Evolutionary conservation across 345 rosid species (phyloP), one percentile per base, ranked within the genome.

Genomic region (Euphorbia pulcherrima): DNA sequence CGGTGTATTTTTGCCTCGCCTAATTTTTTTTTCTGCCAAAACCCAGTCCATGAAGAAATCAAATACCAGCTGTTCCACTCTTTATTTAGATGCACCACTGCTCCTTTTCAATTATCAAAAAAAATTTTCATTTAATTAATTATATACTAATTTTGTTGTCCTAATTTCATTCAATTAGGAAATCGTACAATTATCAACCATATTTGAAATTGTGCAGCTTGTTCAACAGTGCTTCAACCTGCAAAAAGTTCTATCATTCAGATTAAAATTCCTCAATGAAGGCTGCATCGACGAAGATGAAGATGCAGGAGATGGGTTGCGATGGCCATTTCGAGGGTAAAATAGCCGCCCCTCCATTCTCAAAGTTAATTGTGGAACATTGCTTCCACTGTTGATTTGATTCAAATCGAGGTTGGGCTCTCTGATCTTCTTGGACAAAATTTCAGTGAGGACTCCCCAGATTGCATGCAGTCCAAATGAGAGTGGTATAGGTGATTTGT

Each of bases 201-300:
- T n/a, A n/a, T n/a, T n/a, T n/a, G n/a, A n/a, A n/a, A n/a, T n/a
- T n/a, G n/a, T n/a, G n/a, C n/a, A n/a, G n/a, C n/a, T n/a, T n/a
- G n/a, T n/a, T n/a, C n/a, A n/a, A n/a, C n/a, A n/a, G n/a, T n/a
- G n/a, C n/a, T n/a, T n/a, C n/a, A n/a, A n/a, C n/a, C n/a, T n/a
- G n/a, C n/a, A 70, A 60, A 67, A 71, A 8, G 99, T 97, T 50
- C 83, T 80, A 74, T 94, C 99, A 69, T 94, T 94, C 86, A 94
- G 83, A 85, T 94, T 96, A 65, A 94, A 81, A 77, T 84, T 92
- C 83, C 90, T 86, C 67, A 78, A 62, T 26, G 79, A 71, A 56
- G 81, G 88, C 81, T 79, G 96, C 85, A 79, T 69, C n/a, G 85
- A 77, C 21, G 97, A 92, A 14, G 90, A 86, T 11, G 96, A 86